Evolutionary conservation across 306 rosid genomes (phyloP), one percentile per base, ranked within the genome.

Genomic region (Fragaria nilgerrensis): DNA sequence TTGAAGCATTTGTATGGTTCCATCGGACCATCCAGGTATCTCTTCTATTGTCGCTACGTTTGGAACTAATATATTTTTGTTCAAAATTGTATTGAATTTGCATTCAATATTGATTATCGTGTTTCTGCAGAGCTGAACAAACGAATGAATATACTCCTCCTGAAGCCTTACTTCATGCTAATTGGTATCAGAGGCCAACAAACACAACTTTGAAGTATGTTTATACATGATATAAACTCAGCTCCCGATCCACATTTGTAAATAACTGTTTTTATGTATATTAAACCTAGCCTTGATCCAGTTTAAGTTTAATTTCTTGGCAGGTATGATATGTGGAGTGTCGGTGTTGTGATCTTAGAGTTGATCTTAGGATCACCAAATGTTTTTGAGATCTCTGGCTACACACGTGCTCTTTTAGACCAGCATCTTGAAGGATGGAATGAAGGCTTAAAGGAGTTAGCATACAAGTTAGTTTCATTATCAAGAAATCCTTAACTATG

Each of bases 271-370:
- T 62, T 10, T 27, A 23, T 34, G 22, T 62, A 19, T 43, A 22
- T 32, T 49, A 68, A 32, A 73, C 53, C 81, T 17, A 55, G 73
- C 78, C 39, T 77, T 48, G 36, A 68, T 76, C 79, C 72, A 47
- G 62, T 7, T 79, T 47, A 52, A 52, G 4, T 55, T 37, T 74
- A 52, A 64, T 82, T 45, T 69, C 16, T 75, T 76, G 75, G 70
- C 95, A 90, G 98, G 86, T 95, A 90, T 83, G 97, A 95, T 86
- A 92, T 92, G 93, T 95, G 97, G 98, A 95, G 97, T 41, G 93
- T 89, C 68, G 97, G 98, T 82, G 92, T 95, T 81, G 95, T 95
- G 85, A 90, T 95, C 87, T 80, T 95, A 85, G 98, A 95, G 84
- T 82, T 95, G 86, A 84, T 89, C 80, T 71, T 95, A 78, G 98